phyloP scores from a whole-genome alignment of 306 rosid species.

The Glycine soja region DNA sequence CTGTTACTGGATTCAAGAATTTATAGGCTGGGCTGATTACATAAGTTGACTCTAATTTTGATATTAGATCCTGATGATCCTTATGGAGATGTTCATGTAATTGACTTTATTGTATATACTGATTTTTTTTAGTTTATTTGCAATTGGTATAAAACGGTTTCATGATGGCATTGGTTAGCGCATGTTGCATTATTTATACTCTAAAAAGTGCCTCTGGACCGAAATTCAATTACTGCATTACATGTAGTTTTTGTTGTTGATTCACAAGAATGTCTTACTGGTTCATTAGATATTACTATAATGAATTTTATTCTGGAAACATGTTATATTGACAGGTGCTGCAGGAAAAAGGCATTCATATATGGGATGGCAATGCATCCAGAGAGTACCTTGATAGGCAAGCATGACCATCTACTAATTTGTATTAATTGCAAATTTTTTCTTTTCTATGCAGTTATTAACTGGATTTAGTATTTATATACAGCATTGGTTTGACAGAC shows the following conservation, averaged over 20 bases:
- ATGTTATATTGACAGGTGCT: conserved; percentile 69
- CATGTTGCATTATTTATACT: conserved; percentile 15
- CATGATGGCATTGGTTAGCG: conserved; percentile 21
- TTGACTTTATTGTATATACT: conserved; percentile 18
- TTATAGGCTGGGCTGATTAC: conserved; percentile 4
- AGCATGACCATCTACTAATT: conserved; percentile 47
- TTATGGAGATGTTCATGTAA: not conserved
- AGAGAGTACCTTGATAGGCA: conserved; percentile 95
- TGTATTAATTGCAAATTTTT: conserved; percentile 10
- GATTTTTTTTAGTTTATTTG: not conserved
- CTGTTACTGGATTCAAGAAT: conserved; percentile 5
- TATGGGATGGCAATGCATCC: conserved; percentile 98
- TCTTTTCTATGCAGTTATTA: conserved; percentile 36
- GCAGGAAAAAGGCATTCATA: conserved; percentile 86
- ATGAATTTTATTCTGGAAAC: conserved; percentile 37
- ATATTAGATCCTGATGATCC: not conserved
- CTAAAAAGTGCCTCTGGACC: conserved; percentile 13
- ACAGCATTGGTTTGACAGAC: conserved; percentile 83
- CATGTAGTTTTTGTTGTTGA: conserved; percentile 10
- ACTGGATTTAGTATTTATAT: conserved; percentile 39
- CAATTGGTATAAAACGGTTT: conserved; percentile 7
- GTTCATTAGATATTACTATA: conserved; percentile 9
- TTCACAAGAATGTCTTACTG: conserved; percentile 32
- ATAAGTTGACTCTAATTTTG: not conserved
- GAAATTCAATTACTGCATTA: conserved; percentile 8